Base-by-base conservation (phyloP, 2,329 filamentous ascomycete genomes). In the Pyrenophora graminea region DNA sequence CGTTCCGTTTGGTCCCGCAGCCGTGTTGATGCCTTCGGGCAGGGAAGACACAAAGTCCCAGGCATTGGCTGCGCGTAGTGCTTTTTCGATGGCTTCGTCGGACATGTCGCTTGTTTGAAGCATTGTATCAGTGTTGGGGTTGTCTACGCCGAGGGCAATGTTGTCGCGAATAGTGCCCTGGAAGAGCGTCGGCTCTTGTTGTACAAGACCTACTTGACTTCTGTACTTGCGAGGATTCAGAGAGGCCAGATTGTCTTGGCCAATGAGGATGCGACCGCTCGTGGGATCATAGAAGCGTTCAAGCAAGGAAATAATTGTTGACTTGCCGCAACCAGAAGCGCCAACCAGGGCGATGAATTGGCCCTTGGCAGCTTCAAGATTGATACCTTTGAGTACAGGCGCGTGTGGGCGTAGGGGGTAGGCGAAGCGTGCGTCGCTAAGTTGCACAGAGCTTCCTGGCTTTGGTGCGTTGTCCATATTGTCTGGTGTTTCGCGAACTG, bases 271-370 rank as follows among this genome's bases (percentile, higher is more conserved):
- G 4, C 76, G 74, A 3, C 90, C 90, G 10, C 78, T 74, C 6
- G 95, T 87, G 0, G 92, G 91, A 54, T 91, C 85, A 71, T 97
- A 97, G 71, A 97, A 97, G 19, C 93, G 84, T 74, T 97, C 92
- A 1, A 97, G 87, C 23, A 97, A 79, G 8, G 91, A 91, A 18
- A 97, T 87, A 55, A 97, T 90, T 0, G 92, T 97, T 64, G 88
- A 92, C 76, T 97, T 97, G 30, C 93, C 93, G 33, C 88, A 94
- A 5, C 93, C 93, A 17, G 91, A 96, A 8, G 50, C 48, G 3
- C 87, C 87, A 6, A 90, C 86, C 1, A 67, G 59, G 10, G 64
- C 63, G 5, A 58, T 58, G 23, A 61, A 64, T 47, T 88, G 83
- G 4, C 86, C 86, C 63, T 83, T 85, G 44, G 74, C 64, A 42